Base-by-base conservation (phyloP, 2,329 filamentous ascomycete species). In the Myotisia sp. region DNA sequence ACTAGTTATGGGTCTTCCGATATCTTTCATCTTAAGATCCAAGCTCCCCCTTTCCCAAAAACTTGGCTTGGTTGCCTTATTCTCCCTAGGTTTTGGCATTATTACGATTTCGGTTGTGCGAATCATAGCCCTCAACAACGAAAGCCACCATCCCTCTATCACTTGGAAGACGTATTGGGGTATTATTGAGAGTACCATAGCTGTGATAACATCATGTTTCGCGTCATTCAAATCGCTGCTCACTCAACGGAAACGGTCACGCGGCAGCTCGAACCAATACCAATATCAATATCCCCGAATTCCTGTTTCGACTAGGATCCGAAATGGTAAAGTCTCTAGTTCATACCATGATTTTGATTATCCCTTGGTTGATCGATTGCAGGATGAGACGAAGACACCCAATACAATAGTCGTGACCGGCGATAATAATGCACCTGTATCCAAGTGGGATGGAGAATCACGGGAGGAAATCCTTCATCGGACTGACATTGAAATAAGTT, bases 221-320 rank as follows among this genome's bases (percentile, higher is more conserved):
- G 38, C 38, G 7, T 37, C 38, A n/a, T 41, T 37, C 36, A 41
- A 41, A 16, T 41, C 38, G 6, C 32, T 41, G 4, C 33, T 41
- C 24, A 38, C 38, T 1, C 13, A 34, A 16, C 36, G 38, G 28
- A 32, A 29, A 30, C 38, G 38, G 10, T 23, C 36, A 6, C n/a
- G n/a, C n/a, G n/a, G n/a, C n/a, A n/a, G 12, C n/a, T n/a, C n/a
- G n/a, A n/a, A n/a, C n/a, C n/a, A n/a, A n/a, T n/a, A n/a, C n/a
- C n/a, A n/a, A n/a, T n/a, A n/a, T n/a, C n/a, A n/a, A n/a, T n/a
- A n/a, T n/a, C n/a, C n/a, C n/a, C n/a, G n/a, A n/a, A n/a, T n/a
- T n/a, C n/a, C n/a, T n/a, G n/a, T n/a, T n/a, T n/a, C n/a, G n/a
- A n/a, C n/a, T n/a, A n/a, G n/a, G n/a, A n/a, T n/a, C 5, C 3